Evolutionary conservation across 2,329 filamentous ascomycete genomes (phyloP).

Genomic region (Zymoseptoria brevis): DNA sequence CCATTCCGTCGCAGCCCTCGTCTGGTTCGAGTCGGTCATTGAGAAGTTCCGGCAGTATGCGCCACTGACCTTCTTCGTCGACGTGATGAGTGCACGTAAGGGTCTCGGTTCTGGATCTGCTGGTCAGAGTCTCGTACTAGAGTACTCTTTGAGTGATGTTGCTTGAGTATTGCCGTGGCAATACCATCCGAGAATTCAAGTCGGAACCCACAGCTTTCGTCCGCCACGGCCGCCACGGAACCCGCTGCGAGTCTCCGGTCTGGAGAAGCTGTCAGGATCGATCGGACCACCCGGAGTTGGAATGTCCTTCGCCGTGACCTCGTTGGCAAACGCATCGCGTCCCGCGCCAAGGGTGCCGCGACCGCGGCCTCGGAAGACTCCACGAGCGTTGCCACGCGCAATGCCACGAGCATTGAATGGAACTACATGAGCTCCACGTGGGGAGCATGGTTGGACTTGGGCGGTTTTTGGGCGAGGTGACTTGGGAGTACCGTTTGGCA

Average conservation of each 20-base stretch:
- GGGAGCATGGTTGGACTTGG: constrained; percentile 9
- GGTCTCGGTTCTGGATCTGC: not conserved
- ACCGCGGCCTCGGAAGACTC: constrained; percentile 20
- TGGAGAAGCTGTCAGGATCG: constrained; percentile 31
- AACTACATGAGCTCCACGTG: constrained; percentile 11
- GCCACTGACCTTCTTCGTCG: not conserved
- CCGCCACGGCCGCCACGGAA: constrained; percentile 22
- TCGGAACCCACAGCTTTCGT: constrained; percentile 30
- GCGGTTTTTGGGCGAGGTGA: constrained; percentile 11
- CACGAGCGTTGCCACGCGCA: constrained; percentile 15
- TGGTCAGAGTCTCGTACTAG: not conserved
- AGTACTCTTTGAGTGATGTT: not conserved
- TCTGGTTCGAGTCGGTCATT: not conserved
- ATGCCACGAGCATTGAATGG: constrained; percentile 18
- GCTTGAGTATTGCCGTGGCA: not conserved
- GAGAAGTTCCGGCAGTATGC: not conserved
- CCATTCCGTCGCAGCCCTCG: not conserved
- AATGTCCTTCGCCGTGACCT: not conserved
- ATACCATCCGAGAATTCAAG: constrained; percentile 13
- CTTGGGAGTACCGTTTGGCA: constrained; percentile 8
- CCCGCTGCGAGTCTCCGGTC: constrained; percentile 24
- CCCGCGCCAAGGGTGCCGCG: constrained; percentile 17
- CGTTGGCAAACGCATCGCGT: constrained; percentile 15
- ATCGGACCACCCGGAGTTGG: constrained; percentile 22
- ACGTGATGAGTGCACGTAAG: not conserved